Percentiles rank a stretch among this genome's conserved stretches.
Evolutionary conservation across 2,329 filamentous ascomycete species (phyloP).

Genomic region (Epichloe gansuensis): DNA sequence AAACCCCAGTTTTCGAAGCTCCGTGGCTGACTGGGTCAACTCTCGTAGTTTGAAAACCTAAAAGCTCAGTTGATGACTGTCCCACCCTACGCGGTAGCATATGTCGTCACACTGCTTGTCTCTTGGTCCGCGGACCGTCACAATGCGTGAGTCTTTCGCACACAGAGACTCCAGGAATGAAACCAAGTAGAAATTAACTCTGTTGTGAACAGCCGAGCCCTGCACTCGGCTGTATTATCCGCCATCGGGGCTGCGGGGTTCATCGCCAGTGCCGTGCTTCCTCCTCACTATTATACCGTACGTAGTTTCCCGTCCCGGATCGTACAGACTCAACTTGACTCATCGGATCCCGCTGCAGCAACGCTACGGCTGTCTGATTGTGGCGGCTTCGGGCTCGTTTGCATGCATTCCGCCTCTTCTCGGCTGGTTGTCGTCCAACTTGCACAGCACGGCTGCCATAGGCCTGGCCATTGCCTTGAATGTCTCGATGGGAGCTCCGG

Average conservation of each 20-base stretch:
- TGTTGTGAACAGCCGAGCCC: conserved; percentile 18
- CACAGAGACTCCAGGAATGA: too few species aligned
- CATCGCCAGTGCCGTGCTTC: conserved; percentile 50
- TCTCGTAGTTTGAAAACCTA: conserved; percentile 29
- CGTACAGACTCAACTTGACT: too few species aligned
- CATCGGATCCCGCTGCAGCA: conserved; percentile 30
- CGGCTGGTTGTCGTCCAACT: conserved; percentile 59
- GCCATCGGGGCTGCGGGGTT: conserved; percentile 36
- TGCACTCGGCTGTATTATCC: conserved; percentile 31
- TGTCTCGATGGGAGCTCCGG: conserved; percentile 52
- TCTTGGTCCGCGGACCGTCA: conserved; percentile 52
- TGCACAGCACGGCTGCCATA: conserved; percentile 50
- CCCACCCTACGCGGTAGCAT: conserved; percentile 50
- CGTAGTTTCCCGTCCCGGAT: conserved; percentile 24
- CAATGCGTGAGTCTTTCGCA: conserved; percentile 27
- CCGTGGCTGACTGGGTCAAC: background rate
- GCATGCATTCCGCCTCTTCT: conserved; percentile 57
- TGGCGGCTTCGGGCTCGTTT: conserved; percentile 55
- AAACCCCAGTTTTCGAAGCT: background rate
- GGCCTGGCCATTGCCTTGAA: conserved; percentile 62
- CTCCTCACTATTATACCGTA: conserved; percentile 32
- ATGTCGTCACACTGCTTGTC: conserved; percentile 24
- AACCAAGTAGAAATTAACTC: too few species aligned
- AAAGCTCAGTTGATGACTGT: conserved; percentile 54
- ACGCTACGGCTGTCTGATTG: conserved; percentile 59